Evolutionary conservation across 2,329 filamentous ascomycete species (phyloP).

Genomic region (Periglandula ipomoeae): DNA sequence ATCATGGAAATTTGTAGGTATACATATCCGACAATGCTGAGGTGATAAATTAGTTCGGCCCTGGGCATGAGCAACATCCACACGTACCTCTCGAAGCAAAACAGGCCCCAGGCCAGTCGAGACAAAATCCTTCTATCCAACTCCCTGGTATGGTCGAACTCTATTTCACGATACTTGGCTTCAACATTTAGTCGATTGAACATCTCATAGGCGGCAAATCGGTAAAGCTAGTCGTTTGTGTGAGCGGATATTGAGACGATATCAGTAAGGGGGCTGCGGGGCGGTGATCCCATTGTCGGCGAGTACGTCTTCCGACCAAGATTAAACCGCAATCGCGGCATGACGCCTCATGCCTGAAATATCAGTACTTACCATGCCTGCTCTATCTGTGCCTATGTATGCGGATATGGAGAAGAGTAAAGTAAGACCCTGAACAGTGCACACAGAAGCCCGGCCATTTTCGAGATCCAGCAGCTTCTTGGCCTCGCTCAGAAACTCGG

Average conservation of each 20-base stretch:
- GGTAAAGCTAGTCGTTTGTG: conserved; percentile 11
- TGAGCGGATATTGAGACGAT: not conserved
- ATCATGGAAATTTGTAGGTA: conserved; percentile 10
- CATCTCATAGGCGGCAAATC: conserved; percentile 15
- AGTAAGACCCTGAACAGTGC: conserved; percentile 14
- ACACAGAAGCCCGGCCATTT: conserved; percentile 11
- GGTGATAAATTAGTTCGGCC: too few relatives aligned
- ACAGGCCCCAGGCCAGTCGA: conserved; percentile 12
- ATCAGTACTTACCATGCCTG: conserved; percentile 9
- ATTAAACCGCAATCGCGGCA: not conserved
- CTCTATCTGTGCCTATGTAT: conserved; percentile 9
- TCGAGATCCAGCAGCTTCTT: conserved; percentile 16
- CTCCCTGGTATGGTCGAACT: not conserved
- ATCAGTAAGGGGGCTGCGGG: not conserved
- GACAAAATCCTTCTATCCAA: conserved; percentile 7
- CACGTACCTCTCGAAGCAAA: conserved; percentile 14
- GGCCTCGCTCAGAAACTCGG: conserved; percentile 15
- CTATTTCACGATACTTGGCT: conserved; percentile 3
- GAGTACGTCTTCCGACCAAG: not conserved
- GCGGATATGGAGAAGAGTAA: conserved; percentile 12
- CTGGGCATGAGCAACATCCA: too few relatives aligned
- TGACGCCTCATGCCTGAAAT: not conserved
- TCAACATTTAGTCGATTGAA: conserved; percentile 9
- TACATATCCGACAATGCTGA: conserved; percentile 10
- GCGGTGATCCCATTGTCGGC: not conserved